Evolutionary conservation across 345 rosid species (phyloP).

Genomic region (Raphanus raphanistrum): DNA sequence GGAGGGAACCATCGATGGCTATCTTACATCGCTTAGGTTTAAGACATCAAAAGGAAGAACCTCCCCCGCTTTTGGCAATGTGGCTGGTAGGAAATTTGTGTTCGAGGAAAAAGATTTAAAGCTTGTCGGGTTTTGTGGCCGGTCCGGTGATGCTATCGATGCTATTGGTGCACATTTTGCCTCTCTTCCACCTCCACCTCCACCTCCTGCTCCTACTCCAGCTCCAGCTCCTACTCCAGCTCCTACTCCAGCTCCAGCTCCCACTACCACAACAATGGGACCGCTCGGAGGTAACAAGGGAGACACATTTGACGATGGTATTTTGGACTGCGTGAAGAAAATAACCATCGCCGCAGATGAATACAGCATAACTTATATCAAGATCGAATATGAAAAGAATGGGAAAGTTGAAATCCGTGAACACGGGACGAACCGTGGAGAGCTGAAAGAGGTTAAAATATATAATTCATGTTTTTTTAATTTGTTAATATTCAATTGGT

Average conservation of each 20-base stretch:
- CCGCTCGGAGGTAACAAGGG: constrained; percentile 29
- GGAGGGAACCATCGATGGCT: constrained; percentile 28
- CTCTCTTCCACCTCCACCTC: neutral
- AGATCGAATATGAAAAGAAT: constrained; percentile 28
- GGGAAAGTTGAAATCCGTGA: constrained; percentile 18
- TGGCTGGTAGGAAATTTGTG: constrained; percentile 30
- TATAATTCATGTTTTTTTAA: neutral
- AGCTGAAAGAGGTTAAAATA: constrained; percentile 16
- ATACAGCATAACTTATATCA: constrained; percentile 15
- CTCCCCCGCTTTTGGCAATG: constrained; percentile 28
- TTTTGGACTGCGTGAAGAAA: constrained; percentile 28
- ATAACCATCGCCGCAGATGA: constrained; percentile 4
- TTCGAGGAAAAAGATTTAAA: constrained; percentile 15
- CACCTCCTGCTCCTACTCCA: neutral
- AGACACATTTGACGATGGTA: constrained; percentile 27
- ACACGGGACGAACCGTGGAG: constrained; percentile 11
- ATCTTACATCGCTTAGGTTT: constrained; percentile 18
- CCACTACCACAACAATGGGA: neutral
- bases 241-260: neutral
- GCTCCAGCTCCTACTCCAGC: neutral
- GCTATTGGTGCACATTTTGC: constrained; percentile 28
- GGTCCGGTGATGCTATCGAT: constrained; percentile 20
- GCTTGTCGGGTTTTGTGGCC: constrained; percentile 35
- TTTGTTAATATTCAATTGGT: neutral
- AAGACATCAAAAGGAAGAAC: constrained; percentile 34